Evolutionary conservation across 106 monocot genomes (phyloP), one percentile per base, ranked within the genome.

Genomic region (Allium sativum): DNA sequence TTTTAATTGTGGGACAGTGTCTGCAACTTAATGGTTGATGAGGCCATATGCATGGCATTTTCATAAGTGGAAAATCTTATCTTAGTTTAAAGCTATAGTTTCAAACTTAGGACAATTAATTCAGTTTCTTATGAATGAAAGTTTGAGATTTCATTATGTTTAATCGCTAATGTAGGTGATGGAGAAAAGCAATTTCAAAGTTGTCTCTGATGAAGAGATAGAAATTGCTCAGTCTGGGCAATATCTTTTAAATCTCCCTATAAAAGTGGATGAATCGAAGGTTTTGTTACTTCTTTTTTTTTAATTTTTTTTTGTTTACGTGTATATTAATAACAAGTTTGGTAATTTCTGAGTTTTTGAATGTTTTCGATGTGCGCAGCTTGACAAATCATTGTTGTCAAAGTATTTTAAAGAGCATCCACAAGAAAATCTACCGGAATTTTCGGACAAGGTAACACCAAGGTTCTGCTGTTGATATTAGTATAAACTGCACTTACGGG

Each of bases 231-330:
- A 85, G 13, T 84, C 91, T 53, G 96, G 91, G 18, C 90, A 91
- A 57, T 96, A 96, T 78, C 84, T 91, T 40, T 80, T 96, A 67
- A 87, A 96, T 68, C 87, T 96, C 67, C 96, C 96, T 10, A 96
- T 96, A 50, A 84, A 84, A 88, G 96, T 96, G 42, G 96, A 91
- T 70, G 96, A 96, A 77, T 80, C 90, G 21, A 91, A 91, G 96
- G 96, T 96, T 70, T 10, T 2, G 53, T 22, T 19, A n/a, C n/a
- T n/a, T n/a, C n/a, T n/a, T n/a, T n/a, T n/a, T n/a, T n/a, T n/a
- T n/a, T n/a, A n/a, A n/a, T n/a, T n/a, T n/a, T n/a, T n/a, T 7
- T 17, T 43, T 51, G 14, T 11, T 62, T 67, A 21, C 16, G 50
- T 47, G 8, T 18, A 40, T 22, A 54, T 45, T 6, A 13, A 47